Evolutionary conservation across 805 yeast genomes (phyloP), one percentile per base, ranked within the genome.

Genomic region (Isabelozyma gotoi): DNA sequence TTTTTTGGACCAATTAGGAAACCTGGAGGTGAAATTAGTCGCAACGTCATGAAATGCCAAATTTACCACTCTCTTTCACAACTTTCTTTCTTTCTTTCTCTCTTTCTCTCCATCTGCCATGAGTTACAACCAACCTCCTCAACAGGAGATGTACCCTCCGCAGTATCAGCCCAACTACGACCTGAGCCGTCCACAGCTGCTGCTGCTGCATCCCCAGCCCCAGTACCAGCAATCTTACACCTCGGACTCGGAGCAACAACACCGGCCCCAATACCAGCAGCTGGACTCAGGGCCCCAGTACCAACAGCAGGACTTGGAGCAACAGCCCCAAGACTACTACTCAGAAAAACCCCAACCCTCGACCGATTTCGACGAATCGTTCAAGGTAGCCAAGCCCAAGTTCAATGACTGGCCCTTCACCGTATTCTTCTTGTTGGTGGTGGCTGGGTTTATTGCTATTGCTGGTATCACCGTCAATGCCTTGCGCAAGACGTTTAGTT

Each of bases 331-430:
- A 3, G 50, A 45, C 15, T 29, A 48, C 6, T 55, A 51, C 38
- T 42, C 47, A 11, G 73, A 67, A 37, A 63, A 65, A 39, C 76
- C 76, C 1, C 43, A 49, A 20, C 58, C 56, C 15, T 57, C 67
- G n/a, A 52, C 57, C 17, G 50, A 65, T 27, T 88, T 82, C 58
- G 87, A 82, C 24, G 81, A 87, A 38, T 77, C 84, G 1, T 89
- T 89, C 63, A 78, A 81, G 48, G 73, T 87, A 20, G 77, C 74
- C 24, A 65, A 65, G 42, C 89, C 90, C 1, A 77, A 67, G 45
- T 79, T 73, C 65, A 82, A 89, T 55, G 96, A 89, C 62, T 77
- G 83, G 76, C 80, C 84, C 0, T 85, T 85, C 57, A 76, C 87
- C 0, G 48, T 85, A 7, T 73, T 88, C 42, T 64, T 73, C 42